Evolutionary conservation across 768 basidiomycete genomes (phyloP), one percentile per base, ranked within the genome.

Genomic region (Amanita thiersii): DNA sequence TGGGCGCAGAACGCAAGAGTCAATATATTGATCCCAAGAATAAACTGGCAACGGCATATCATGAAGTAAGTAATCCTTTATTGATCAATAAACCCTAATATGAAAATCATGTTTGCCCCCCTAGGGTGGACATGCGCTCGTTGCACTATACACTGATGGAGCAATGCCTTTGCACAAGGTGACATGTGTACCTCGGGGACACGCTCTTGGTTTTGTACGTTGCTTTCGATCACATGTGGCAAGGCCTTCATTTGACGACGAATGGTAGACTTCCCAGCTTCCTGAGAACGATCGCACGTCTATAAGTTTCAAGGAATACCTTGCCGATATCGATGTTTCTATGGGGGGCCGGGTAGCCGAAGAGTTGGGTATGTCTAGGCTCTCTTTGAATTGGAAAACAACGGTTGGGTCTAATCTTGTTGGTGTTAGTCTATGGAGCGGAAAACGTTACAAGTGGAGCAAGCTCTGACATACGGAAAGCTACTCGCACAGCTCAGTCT

Each of bases 141-240:
- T 92, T 18, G 92, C 94, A 4, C 66, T 98, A 36, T 91, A 91
- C 58, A 98, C 96, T 1, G 77, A 87, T 47, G 94, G 93, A 37
- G 91, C 93, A 31, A 91, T 92, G 77, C 96, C 96, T 30, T 64
- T 99, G 48, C 93, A 98, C 62, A 96, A 96, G 66, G 94, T 98
- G 24, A 98, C 94, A 18, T 96, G 94, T 58, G 77, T 99, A 40
- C 94, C 94, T 29, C 86, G 96, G 52, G 96, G 96, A 19, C 86
- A 94, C 56, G 86, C 92, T 15, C 72, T 98, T 33, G 92, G 93
- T 43, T 65, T 86, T 50, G 87, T 90, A 65, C 50, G 81, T 74
- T 46, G 35, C 37, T 34, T 39, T 39, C 40, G 34, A 43, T 33
- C 38, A 37, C 31, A 44, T 36, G 42, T 20, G 24, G 21, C 24